phyloP scores from a whole-genome alignment of 805 yeast species.

The Candida maesae region DNA sequence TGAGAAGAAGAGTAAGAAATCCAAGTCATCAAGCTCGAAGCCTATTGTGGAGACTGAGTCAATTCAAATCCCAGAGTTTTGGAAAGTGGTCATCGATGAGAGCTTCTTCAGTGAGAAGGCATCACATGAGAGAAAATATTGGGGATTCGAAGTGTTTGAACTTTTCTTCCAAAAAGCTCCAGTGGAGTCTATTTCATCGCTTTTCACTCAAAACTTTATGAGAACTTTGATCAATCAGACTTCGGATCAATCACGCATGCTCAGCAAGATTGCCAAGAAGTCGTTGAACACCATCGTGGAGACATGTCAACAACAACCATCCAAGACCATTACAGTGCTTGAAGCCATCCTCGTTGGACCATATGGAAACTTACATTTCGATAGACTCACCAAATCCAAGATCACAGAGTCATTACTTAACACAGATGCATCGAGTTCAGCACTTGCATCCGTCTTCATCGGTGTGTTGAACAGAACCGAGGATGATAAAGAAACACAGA shows the following conservation, averaged over 20 bases:
- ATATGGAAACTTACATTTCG: conserved; percentile 67
- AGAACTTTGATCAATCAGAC: conserved; percentile 76
- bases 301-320: conserved; percentile 35
- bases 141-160: conserved; percentile 76
- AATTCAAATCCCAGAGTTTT: conserved; percentile 58
- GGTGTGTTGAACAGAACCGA: conserved; percentile 15
- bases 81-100: conserved; percentile 79
- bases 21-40: conserved; percentile 22
- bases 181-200: conserved; percentile 17
- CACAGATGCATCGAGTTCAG: conserved; percentile 10
- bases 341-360: conserved; percentile 37
- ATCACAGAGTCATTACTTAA: conserved; percentile 39
- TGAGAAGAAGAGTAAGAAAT: conserved; percentile 26
- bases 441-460: conserved; percentile 19
- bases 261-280: conserved; percentile 62
- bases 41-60: conserved; percentile 13
- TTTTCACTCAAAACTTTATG: conserved; percentile 63
- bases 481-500: conserved; percentile 7
- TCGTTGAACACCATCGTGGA: conserved; percentile 43
- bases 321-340: conserved; percentile 31
- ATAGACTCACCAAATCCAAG: conserved; percentile 69
- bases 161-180: conserved; percentile 37
- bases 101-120: conserved; percentile 70
- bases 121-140: conserved; percentile 80
- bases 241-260: conserved; percentile 56